A percentile compares a stretch with the other conserved stretches of the same genome.
These are phyloP conservation scores for Obba rivulosa DNA, from an alignment of 768 basidiomycete genomes.

Conservation along the genomic window DNA sequence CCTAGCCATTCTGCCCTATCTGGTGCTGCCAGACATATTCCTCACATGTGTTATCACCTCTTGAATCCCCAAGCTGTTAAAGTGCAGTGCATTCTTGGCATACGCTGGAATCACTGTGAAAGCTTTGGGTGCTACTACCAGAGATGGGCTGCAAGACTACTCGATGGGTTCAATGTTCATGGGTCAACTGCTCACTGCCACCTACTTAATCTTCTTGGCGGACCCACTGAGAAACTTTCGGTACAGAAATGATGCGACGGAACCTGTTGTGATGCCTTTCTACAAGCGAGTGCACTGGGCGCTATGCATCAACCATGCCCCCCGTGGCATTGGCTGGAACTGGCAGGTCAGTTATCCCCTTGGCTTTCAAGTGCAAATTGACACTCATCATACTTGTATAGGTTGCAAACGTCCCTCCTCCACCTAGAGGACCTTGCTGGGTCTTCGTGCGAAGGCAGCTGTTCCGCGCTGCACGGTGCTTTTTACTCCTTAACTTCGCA, in stretches of 20 bases:
- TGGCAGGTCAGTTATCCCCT: neutral
- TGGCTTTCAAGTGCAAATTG: neutral
- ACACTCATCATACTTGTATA: neutral
- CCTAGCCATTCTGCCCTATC: too few relatives aligned
- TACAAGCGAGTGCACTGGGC: constrained; percentile 1
- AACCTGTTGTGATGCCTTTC: constrained; percentile 1
- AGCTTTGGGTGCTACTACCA: neutral
- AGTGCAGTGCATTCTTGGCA: too few relatives aligned
- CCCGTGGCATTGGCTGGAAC: constrained; percentile 5
- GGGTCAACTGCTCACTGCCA: neutral
- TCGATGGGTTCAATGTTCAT: neutral
- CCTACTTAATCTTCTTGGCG: neutral
- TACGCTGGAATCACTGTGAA: too few relatives aligned
- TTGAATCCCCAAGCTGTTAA: too few relatives aligned
- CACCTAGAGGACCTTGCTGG: neutral
- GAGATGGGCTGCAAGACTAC: neutral
- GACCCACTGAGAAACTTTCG: constrained; percentile 3
- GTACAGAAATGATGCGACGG: neutral
- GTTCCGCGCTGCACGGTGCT: neutral
- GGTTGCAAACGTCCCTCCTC: constrained; percentile 6
- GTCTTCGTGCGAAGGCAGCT: neutral
- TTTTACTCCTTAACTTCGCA: constrained; percentile 4
- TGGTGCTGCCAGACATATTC: too few relatives aligned
- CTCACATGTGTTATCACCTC: too few relatives aligned
- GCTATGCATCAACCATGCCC: neutral